Conservation (phyloP, 129 eudicot species). For the Logfia minima region DNA sequence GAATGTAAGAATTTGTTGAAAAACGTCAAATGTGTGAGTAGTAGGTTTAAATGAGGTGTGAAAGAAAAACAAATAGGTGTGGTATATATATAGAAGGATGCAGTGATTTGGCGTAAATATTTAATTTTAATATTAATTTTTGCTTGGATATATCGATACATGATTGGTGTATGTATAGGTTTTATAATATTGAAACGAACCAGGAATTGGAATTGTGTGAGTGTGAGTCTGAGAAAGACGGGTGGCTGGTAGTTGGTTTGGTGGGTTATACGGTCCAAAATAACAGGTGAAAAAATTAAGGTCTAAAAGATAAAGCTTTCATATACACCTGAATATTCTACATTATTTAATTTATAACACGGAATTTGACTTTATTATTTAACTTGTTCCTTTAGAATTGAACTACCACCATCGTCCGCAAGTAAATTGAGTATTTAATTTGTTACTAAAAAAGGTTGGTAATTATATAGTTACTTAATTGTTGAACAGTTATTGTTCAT, state of each 20-base stretch:
- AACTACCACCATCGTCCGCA: too few species aligned
- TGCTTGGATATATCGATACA: background rate
- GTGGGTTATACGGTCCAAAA: background rate
- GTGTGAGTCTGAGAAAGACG: background rate
- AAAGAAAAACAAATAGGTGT: slow-evolving; percentile 24
- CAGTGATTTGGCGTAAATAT: slow-evolving; percentile 1
- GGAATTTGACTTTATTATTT: too few species aligned
- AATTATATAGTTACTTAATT: too few species aligned
- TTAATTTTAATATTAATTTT: background rate
- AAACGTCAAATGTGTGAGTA: slow-evolving; percentile 31
- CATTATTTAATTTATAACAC: too few species aligned
- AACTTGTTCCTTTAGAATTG: too few species aligned
- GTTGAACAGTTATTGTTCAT: too few species aligned
- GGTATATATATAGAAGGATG: slow-evolving; percentile 14
- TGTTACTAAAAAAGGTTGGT: too few species aligned
- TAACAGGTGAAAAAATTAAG: background rate
- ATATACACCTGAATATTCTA: too few species aligned
- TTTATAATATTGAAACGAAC: background rate
- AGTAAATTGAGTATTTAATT: too few species aligned
- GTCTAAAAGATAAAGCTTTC: background rate
- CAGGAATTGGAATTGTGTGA: background rate
- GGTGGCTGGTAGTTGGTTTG: background rate
- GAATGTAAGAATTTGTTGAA: slow-evolving; percentile 38
- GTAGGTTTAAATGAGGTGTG: slow-evolving; percentile 24
- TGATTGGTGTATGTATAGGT: background rate